A percentile compares a stretch with the other conserved stretches of the same genome.
These are phyloP conservation scores for Starmerella bacillaris DNA, from an alignment of 805 yeast species.

Conservation along the genomic window DNA sequence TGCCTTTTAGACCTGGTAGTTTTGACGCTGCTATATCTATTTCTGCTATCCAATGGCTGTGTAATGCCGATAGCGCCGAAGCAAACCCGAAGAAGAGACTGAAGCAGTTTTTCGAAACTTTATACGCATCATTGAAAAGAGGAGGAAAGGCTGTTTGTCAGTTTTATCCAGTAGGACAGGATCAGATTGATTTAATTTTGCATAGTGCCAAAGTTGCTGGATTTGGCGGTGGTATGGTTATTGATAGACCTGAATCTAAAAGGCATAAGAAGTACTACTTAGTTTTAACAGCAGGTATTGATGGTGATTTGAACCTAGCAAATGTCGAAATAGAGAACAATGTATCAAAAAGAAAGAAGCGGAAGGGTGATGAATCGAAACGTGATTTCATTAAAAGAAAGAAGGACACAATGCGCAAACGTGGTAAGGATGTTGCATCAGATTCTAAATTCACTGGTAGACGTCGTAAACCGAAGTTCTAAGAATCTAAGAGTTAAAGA, in stretches of 20 bases:
- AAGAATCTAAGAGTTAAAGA: no score
- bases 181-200: constrained; percentile 59
- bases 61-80: constrained; percentile 75
- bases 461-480: constrained; percentile 51
- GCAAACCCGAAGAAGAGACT: constrained; percentile 74
- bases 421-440: constrained; percentile 73
- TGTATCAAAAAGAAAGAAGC: constrained; percentile 21
- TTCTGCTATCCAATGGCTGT: constrained; percentile 93
- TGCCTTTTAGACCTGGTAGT: constrained; percentile 89
- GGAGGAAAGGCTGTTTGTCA: constrained; percentile 98
- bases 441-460: constrained; percentile 90
- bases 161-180: constrained; percentile 83
- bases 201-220: constrained; percentile 85
- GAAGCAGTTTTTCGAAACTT: constrained; percentile 65
- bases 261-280: constrained; percentile 80
- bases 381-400: constrained; percentile 74
- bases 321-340: constrained; percentile 60
- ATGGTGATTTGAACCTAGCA: constrained; percentile 58
- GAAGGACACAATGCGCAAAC: constrained; percentile 79
- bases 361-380: constrained; percentile 46
- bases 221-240: constrained; percentile 85
- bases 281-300: constrained; percentile 70
- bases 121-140: constrained; percentile 68
- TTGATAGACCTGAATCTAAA: constrained; percentile 85
- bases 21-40: constrained; percentile 93